These are phyloP conservation scores for Chimonanthus salicifolius DNA, from an alignment of 164 flowering plant genomes.

Conservation along the genomic window DNA sequence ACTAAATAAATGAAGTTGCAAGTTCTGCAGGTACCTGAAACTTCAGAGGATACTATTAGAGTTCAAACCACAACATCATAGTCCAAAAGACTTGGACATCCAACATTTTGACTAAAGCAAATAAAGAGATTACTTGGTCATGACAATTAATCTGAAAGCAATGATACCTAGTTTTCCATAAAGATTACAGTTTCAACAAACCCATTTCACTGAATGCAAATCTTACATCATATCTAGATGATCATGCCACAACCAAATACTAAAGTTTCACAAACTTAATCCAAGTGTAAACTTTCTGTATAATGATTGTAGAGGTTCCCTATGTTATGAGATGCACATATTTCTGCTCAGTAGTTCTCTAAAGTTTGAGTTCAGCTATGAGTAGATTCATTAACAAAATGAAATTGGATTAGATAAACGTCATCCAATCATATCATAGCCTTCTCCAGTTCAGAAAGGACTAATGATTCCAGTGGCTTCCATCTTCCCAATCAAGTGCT, in stretches of 20 bases:
- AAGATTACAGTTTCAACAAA: background rate
- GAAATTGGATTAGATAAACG: background rate
- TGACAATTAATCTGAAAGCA: background rate
- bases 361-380: conserved; percentile 12
- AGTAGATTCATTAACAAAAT: background rate
- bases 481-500: conserved; percentile 50
- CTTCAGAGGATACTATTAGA: background rate
- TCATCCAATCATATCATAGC: conserved; percentile 59
- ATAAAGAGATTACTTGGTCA: background rate
- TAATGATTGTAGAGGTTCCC: conserved; percentile 10
- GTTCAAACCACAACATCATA: background rate
- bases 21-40: conserved; percentile 1
- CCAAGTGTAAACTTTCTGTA: conserved; percentile 7
- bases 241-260: background rate
- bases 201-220: background rate
- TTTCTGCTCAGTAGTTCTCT: conserved; percentile 13
- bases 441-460: conserved; percentile 47
- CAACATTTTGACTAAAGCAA: background rate
- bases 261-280: background rate
- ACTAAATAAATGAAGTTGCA: background rate
- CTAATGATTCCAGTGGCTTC: conserved; percentile 50
- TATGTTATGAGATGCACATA: conserved; percentile 13
- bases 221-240: background rate
- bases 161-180: background rate
- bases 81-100: background rate